phyloP scores from a whole-genome alignment of 495 filamentous ascomycete genomes.

The Xylaria scruposa region DNA sequence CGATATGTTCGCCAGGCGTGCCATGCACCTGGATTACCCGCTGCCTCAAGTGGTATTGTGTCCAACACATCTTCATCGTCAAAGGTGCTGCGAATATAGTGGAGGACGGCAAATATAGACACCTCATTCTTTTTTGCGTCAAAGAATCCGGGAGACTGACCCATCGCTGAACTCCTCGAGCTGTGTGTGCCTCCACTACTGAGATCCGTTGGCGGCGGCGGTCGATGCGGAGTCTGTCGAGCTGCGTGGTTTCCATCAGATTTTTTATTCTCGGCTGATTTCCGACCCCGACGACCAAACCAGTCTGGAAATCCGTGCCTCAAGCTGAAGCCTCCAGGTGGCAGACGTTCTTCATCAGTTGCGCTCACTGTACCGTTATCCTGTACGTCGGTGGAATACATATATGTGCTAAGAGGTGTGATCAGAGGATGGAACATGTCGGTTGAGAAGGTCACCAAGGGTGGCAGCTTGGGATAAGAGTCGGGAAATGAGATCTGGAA shows the following conservation, averaged over 20 bases:
- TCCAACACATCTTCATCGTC: slow-evolving; percentile 79
- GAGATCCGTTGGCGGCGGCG: slow-evolving; percentile 43
- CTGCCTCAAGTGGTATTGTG: slow-evolving; percentile 76
- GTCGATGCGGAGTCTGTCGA: slow-evolving; percentile 36
- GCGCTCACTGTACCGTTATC: slow-evolving; percentile 77
- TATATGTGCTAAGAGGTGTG: slow-evolving; percentile 87
- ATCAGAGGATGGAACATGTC: slow-evolving; percentile 96
- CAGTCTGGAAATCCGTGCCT: slow-evolving; percentile 89
- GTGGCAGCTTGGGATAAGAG: slow-evolving; percentile 78
- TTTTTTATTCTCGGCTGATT: slow-evolving; percentile 30
- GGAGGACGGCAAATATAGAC: slow-evolving; percentile 67
- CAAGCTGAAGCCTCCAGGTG: slow-evolving; percentile 86
- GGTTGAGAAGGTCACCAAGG: slow-evolving; percentile 83
- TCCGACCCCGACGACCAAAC: slow-evolving; percentile 63
- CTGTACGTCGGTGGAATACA: slow-evolving; percentile 77
- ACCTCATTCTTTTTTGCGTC: slow-evolving; percentile 42
- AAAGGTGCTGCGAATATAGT: slow-evolving; percentile 84
- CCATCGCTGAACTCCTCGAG: slow-evolving; percentile 41
- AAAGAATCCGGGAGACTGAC: slow-evolving; percentile 35
- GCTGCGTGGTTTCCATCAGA: slow-evolving; percentile 36
- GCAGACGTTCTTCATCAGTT: slow-evolving; percentile 78
- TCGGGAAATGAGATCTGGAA: slow-evolving; percentile 89
- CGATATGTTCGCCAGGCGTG: slow-evolving; percentile 84
- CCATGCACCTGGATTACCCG: slow-evolving; percentile 88
- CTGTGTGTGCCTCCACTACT: slow-evolving; percentile 42